Evolutionary conservation across 371 early-diverging fungal genomes (phyloP).

Genomic region (Haplosporangium sp.): DNA sequence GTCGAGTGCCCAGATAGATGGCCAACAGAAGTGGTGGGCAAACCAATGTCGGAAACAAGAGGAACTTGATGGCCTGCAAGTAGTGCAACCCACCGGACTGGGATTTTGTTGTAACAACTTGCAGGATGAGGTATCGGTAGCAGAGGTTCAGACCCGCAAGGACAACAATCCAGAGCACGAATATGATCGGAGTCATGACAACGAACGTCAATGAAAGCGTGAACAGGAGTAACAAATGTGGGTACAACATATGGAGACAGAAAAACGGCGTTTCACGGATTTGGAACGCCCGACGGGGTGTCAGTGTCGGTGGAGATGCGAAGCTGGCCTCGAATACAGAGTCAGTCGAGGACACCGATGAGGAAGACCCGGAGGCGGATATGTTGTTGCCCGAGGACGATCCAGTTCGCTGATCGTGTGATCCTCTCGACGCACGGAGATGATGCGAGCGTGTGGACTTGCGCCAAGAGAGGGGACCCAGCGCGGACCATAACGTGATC

Average conservation of each 20-base stretch:
- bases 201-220: constrained; percentile 18
- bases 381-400: neutral
- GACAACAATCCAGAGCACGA: constrained; percentile 29
- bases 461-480: constrained; percentile 38
- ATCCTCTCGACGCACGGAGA: too few species aligned
- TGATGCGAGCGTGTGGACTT: constrained; percentile 10
- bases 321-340: constrained; percentile 24
- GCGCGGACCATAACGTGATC: constrained; percentile 30
- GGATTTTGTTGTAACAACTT: constrained; percentile 38
- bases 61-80: constrained; percentile 19
- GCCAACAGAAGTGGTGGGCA: constrained; percentile 22
- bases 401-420: neutral
- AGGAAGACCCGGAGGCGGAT: neutral
- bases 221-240: constrained; percentile 27
- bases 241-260: constrained; percentile 31
- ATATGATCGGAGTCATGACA: constrained; percentile 25
- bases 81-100: constrained; percentile 41
- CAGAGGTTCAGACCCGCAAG: constrained; percentile 19
- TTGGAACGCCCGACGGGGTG: constrained; percentile 36
- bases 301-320: constrained; percentile 20
- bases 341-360: neutral
- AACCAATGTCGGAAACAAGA: constrained; percentile 19
- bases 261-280: constrained; percentile 33
- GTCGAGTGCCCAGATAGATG: constrained; percentile 13
- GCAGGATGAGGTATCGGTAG: constrained; percentile 29